phyloP scores from a whole-genome alignment of 2,329 filamentous ascomycete genomes.

The Stagonosporopsis rhizophila region DNA sequence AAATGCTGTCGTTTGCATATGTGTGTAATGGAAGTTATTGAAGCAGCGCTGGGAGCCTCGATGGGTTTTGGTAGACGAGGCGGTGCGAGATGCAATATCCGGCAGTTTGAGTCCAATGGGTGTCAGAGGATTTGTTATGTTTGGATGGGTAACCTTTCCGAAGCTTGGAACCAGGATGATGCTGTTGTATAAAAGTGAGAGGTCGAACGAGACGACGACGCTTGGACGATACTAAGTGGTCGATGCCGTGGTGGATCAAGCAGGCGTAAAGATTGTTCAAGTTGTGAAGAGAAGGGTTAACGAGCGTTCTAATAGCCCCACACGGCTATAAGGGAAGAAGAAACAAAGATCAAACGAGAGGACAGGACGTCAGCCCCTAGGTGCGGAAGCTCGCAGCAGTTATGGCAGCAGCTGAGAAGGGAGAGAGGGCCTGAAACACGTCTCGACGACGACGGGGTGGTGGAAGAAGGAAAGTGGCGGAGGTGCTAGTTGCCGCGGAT shows the following conservation, averaged over 20 bases:
- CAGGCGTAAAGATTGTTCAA: conserved; percentile 20
- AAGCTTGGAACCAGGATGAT: conserved; percentile 8
- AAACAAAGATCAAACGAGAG: conserved; percentile 48
- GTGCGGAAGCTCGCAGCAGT: conserved; percentile 31
- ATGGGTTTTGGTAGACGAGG: too few species aligned
- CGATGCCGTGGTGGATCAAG: conserved; percentile 23
- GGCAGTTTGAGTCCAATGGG: not conserved
- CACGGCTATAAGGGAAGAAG: conserved; percentile 31
- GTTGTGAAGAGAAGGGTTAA: conserved; percentile 24
- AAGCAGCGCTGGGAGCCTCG: not conserved
- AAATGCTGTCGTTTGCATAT: conserved; percentile 1
- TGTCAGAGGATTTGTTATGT: conserved; percentile 5
- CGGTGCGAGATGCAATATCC: too few species aligned
- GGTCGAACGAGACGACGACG: conserved; percentile 8
- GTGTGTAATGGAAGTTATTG: not conserved
- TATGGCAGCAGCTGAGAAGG: conserved; percentile 32
- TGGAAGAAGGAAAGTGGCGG: conserved; percentile 35
- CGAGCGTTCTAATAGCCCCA: conserved; percentile 37
- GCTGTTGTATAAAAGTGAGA: conserved; percentile 6
- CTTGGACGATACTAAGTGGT: conserved; percentile 17
- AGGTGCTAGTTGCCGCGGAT: conserved; percentile 36
- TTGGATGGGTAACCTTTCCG: conserved; percentile 3
- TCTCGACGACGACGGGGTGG: conserved; percentile 36
- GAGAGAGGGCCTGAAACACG: conserved; percentile 41
- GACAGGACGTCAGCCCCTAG: conserved; percentile 41